Evolutionary conservation across 306 rosid species (phyloP).

Genomic region (Lithocarpus polystachyus): DNA sequence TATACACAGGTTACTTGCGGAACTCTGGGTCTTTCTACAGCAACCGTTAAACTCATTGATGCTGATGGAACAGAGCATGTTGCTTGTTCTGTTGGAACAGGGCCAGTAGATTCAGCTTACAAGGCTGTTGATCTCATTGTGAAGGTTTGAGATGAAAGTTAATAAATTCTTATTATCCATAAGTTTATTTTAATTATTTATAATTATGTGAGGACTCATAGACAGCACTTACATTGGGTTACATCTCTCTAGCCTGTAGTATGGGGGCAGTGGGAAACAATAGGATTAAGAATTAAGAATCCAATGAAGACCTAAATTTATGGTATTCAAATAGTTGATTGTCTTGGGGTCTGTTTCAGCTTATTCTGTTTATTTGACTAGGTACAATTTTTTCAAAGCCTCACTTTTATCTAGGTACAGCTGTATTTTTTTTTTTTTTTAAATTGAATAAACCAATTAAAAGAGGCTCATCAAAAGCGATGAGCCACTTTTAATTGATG

Average conservation of each 20-base stretch:
- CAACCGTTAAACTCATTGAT: slow-evolving; percentile 75
- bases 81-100: slow-evolving; percentile 96
- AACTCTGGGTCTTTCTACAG: slow-evolving; percentile 84
- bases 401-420: no score
- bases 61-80: slow-evolving; percentile 52
- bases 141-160: slow-evolving; percentile 53
- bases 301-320: background rate
- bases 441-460: no score
- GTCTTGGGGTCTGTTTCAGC: background rate
- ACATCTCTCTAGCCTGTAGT: background rate
- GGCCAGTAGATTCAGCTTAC: slow-evolving; percentile 99
- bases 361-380: no score
- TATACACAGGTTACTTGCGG: slow-evolving; percentile 87
- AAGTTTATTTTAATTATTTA: slow-evolving; percentile 11
- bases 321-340: background rate
- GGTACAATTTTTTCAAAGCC: no score
- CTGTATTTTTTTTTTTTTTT: no score
- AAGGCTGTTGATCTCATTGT: slow-evolving; percentile 83
- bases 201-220: background rate
- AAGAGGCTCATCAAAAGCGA: background rate
- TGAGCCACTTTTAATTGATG: background rate
- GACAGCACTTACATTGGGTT: background rate
- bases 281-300: background rate
- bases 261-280: background rate
- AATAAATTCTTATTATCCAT: background rate